Percentiles rank a stretch among this genome's conserved stretches.
Evolutionary conservation across 2,329 filamentous ascomycete genomes (phyloP).

Genomic region (Mycocentrospora acerina): DNA sequence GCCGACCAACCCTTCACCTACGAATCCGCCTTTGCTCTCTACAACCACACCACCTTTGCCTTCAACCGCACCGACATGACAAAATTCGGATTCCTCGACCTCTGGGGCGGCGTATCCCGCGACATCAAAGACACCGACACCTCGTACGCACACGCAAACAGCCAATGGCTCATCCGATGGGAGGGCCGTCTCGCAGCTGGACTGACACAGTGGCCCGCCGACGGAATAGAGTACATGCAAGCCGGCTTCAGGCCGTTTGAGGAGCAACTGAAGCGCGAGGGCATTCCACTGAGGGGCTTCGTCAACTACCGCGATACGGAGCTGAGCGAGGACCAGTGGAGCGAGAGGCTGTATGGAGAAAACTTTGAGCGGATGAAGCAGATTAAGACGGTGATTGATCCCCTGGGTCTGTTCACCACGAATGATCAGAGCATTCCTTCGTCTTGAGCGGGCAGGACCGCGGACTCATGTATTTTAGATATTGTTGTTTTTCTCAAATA

Average conservation of each 20-base stretch:
- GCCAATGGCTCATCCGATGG: conserved; percentile 16
- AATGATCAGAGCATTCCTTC: conserved; percentile 14
- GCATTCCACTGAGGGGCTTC: conserved; percentile 10
- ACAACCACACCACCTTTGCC: conserved; percentile 10
- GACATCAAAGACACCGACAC: conserved; percentile 10
- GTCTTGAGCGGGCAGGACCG: too few relatives aligned
- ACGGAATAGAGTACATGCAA: conserved; percentile 15
- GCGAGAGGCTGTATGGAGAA: conserved; percentile 15
- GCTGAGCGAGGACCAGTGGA: conserved; percentile 15
- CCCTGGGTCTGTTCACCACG: conserved; percentile 13
- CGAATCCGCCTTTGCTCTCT: conserved; percentile 11
- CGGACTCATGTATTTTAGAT: too few relatives aligned
- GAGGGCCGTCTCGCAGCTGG: conserved; percentile 9
- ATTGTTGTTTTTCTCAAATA: too few relatives aligned
- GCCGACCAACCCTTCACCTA: conserved; percentile 13
- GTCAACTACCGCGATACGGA: conserved; percentile 22
- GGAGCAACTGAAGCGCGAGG: conserved; percentile 12
- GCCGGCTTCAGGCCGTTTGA: conserved; percentile 15
- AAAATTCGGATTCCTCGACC: conserved; percentile 15
- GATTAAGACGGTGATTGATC: conserved; percentile 16
- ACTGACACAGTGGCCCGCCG: conserved; percentile 9
- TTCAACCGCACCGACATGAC: conserved; percentile 17
- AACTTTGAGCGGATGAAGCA: conserved; percentile 19
- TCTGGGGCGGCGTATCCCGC: conserved; percentile 13
- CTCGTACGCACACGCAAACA: conserved; percentile 9